These are phyloP conservation scores for Colletotrichum scovillei DNA, from an alignment of 2,329 filamentous ascomycete genomes.

Conservation along the genomic window DNA sequence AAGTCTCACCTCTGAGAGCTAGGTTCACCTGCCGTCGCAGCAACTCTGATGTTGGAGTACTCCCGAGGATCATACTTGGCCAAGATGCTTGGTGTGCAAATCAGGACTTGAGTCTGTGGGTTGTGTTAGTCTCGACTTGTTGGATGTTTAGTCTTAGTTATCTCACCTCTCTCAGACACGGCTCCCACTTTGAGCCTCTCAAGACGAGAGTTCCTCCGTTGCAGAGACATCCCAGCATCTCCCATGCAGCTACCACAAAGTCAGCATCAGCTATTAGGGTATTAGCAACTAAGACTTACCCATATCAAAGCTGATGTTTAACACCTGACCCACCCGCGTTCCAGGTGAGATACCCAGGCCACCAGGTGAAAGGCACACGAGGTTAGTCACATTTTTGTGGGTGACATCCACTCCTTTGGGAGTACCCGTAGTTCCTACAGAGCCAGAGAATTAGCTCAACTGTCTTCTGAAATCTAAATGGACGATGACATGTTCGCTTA, in stretches of 20 bases:
- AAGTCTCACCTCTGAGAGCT: constrained; percentile 26
- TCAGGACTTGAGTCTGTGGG: constrained; percentile 20
- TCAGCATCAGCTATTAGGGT: neutral
- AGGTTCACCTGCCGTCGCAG: constrained; percentile 35
- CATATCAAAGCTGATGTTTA: constrained; percentile 72
- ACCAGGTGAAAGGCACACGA: constrained; percentile 4
- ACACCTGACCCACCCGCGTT: constrained; percentile 63
- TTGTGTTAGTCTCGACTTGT: neutral
- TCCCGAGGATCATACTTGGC: constrained; percentile 33
- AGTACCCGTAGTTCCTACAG: constrained; percentile 59
- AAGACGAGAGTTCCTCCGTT: constrained; percentile 36
- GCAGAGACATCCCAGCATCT: constrained; percentile 57
- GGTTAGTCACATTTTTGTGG: constrained; percentile 47
- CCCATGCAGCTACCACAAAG: constrained; percentile 62
- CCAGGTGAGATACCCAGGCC: constrained; percentile 61
- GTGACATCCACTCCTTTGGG: constrained; percentile 70
- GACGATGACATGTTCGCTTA: neutral
- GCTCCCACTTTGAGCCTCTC: constrained; percentile 33
- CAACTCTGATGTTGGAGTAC: constrained; percentile 34
- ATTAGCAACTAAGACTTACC: constrained; percentile 51
- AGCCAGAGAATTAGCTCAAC: neutral
- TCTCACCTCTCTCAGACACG: constrained; percentile 27
- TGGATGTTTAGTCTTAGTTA: neutral
- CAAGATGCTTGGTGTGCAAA: constrained; percentile 36
- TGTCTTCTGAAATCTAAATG: neutral